Base-by-base conservation (phyloP, 176 grass and related monocot species). In the Zoysia japonica region DNA sequence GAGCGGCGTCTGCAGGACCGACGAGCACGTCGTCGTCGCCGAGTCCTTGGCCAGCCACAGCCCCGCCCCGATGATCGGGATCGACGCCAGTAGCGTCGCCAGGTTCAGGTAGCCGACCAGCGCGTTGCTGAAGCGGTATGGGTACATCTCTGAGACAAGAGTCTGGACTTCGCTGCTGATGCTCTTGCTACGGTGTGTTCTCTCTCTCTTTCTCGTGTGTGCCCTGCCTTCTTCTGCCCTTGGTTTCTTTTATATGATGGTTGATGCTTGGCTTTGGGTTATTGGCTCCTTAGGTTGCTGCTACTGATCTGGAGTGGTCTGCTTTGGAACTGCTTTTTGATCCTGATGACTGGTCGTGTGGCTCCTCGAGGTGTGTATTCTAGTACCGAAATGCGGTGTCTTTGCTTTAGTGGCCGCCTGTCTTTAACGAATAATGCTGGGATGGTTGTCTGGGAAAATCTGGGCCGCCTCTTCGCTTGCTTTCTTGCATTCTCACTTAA, bases 51-150 rank as follows among this genome's bases (percentile, higher is more conserved):
- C 80, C 43, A 97, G 20, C 95, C 95, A 97, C 7, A 97, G 92
- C 2, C 95, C 95, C 0, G 87, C 85, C 10, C 95, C 95, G 49
- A 97, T 97, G 70, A 97, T 44, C 13, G 95, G 95, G n/a, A 97
- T 84, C 17, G 95, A 92, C 46, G 89, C 95, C 0, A 97, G 89
- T 40, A 97, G 87, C 17, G 95, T 92, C 37, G 80, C 71, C 74
- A 94, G 75, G 88, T 97, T 97, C 45, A 97, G 83, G 89, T 89
- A 97, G 41, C 95, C 95, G 40, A 97, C 72, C 69, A 90, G 2
- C 74, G 85, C 2, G 74, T 97, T 97, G 87, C 95, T 97, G 83
- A 92, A 87, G 20, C 92, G 81, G 40, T 89, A 81, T 66, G 85
- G 72, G 50, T 94, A 90, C 87, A 74, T 87, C 76, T 79, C 54